Conservation (phyloP, 371 early-diverging fungal species). For the Mucor mucedo region DNA sequence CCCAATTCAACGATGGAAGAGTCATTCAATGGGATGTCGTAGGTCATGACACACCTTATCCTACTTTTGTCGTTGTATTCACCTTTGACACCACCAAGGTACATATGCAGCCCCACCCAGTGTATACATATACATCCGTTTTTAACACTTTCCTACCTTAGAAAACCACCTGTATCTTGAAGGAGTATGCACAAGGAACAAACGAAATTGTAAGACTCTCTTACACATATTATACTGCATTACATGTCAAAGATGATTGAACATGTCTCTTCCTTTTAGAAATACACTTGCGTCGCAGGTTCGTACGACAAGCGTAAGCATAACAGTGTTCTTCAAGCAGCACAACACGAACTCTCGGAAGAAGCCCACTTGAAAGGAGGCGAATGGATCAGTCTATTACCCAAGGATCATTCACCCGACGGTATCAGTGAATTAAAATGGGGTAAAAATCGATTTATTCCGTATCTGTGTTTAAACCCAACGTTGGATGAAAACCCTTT, state of each 20-base stretch:
- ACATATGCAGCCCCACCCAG: too few relatives aligned
- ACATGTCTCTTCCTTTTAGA: conserved; percentile 25
- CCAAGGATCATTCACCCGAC: conserved; percentile 41
- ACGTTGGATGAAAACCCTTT: conserved; percentile 49
- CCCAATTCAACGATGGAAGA: conserved; percentile 58
- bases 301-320: conserved; percentile 65
- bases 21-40: conserved; percentile 65
- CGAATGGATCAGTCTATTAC: conserved; percentile 55
- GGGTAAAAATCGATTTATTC: conserved; percentile 67
- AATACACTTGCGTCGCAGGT: conserved; percentile 67
- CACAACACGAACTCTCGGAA: conserved; percentile 67
- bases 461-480: conserved; percentile 66
- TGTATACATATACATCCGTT: conserved; percentile 16
- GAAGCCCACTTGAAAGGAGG: conserved; percentile 65
- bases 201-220: conserved; percentile 56
- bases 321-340: conserved; percentile 54
- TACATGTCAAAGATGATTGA: background rate
- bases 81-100: conserved; percentile 46
- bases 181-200: conserved; percentile 70
- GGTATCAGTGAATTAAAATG: conserved; percentile 71
- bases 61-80: conserved; percentile 54
- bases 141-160: conserved; percentile 8
- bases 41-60: conserved; percentile 56
- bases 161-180: conserved; percentile 63
- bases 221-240: background rate